These are phyloP conservation scores for Didymella keratinophila DNA, from an alignment of 2,329 filamentous ascomycete genomes.

Conservation along the genomic window DNA sequence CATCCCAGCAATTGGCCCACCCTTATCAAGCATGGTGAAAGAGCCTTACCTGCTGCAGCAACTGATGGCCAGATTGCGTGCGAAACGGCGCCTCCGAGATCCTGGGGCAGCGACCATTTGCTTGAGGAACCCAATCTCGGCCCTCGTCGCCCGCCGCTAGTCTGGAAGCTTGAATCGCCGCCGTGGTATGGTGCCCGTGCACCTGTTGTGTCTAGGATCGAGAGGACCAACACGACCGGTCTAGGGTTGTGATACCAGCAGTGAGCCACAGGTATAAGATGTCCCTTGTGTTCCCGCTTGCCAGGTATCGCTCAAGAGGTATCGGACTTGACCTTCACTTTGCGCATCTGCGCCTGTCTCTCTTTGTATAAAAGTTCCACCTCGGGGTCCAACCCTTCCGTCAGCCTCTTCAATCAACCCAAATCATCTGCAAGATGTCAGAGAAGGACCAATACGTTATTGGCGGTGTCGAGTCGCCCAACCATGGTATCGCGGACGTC, in stretches of 20 bases:
- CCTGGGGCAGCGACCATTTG: slow-evolving; percentile 27
- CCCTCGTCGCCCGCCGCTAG: slow-evolving; percentile 32
- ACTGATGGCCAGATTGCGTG: slow-evolving; percentile 25
- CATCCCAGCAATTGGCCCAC: slow-evolving; percentile 23
- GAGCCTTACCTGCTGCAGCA: slow-evolving; percentile 25
- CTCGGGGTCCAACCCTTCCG: slow-evolving; percentile 13
- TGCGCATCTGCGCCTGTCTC: slow-evolving; percentile 27
- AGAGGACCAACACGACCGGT: slow-evolving; percentile 13
- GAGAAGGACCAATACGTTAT: slow-evolving; percentile 42
- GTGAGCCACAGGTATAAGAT: slow-evolving; percentile 37
- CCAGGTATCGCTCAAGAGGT: slow-evolving; percentile 20
- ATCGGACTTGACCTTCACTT: slow-evolving; percentile 29
- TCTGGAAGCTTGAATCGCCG: slow-evolving; percentile 22
- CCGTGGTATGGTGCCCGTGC: slow-evolving; percentile 22
- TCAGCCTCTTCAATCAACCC: slow-evolving; percentile 3
- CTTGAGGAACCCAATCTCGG: slow-evolving; percentile 29
- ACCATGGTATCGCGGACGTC: slow-evolving; percentile 38
- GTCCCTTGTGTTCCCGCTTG: slow-evolving; percentile 29
- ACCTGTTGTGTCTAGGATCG: slow-evolving; percentile 26
- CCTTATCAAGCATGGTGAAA: slow-evolving; percentile 35
- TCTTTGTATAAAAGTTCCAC: slow-evolving; percentile 11
- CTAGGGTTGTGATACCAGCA: slow-evolving; percentile 28
- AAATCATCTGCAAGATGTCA: slow-evolving; percentile 31
- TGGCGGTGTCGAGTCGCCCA: slow-evolving; percentile 19
- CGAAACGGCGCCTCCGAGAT: slow-evolving; percentile 23